Percentiles rank a stretch among this genome's conserved stretches.
Evolutionary conservation across 148 eudicot species (phyloP).

Genomic region (Tetragonia tetragonoides): DNA sequence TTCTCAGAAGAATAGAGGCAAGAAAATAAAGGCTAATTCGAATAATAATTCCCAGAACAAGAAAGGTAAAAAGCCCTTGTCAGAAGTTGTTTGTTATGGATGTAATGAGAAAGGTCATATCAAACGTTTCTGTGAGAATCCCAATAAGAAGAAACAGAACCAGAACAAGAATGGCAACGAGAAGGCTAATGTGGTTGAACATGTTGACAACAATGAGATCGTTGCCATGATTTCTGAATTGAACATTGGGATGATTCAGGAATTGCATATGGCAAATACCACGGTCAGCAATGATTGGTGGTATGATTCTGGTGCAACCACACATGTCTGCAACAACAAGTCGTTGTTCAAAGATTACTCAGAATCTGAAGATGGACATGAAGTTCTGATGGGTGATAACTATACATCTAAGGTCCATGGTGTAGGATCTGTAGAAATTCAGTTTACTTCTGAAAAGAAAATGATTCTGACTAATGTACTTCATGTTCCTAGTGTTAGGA

Average conservation of each 20-base stretch:
- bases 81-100: background rate
- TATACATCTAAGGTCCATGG: background rate
- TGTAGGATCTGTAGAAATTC: background rate
- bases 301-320: background rate
- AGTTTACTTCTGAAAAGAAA: background rate
- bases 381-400: background rate
- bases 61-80: background rate
- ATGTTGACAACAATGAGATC: background rate
- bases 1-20: background rate
- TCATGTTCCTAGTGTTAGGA: constrained; percentile 13
- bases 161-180: background rate
- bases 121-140: background rate
- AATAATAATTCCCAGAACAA: background rate
- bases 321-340: background rate
- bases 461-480: background rate
- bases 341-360: background rate
- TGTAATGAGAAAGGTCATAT: background rate
- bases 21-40: background rate
- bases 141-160: background rate
- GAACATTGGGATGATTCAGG: background rate
- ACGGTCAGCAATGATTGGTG: background rate
- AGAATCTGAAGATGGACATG: background rate
- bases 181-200: background rate
- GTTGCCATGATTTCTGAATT: background rate
- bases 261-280: background rate